phyloP scores from a whole-genome alignment of 139 green algal genomes.

The Picochlorum costavermella region DNA sequence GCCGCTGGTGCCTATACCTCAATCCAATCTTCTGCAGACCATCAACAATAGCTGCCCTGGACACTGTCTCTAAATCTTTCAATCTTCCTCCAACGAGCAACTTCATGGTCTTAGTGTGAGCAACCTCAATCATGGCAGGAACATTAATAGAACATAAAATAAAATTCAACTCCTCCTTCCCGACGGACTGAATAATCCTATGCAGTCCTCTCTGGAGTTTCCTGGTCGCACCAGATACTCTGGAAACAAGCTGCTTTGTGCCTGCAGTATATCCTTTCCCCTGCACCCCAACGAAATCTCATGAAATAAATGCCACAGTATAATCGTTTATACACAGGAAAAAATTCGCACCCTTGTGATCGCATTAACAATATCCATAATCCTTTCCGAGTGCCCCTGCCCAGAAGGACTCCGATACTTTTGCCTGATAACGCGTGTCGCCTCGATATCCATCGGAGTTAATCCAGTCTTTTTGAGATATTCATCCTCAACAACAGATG shows the following conservation, averaged over 20 bases:
- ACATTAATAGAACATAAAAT: constrained; percentile 39
- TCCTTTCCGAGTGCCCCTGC: constrained; percentile 34
- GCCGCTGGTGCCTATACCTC: constrained; percentile 31
- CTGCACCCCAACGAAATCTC: not conserved
- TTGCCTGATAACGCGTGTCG: constrained; percentile 7
- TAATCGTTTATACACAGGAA: not conserved
- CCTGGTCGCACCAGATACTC: constrained; percentile 17
- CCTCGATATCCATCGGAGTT: constrained; percentile 27
- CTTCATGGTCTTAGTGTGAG: constrained; percentile 19
- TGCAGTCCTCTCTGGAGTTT: constrained; percentile 22
- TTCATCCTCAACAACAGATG: constrained; percentile 38
- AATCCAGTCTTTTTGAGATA: constrained; percentile 27
- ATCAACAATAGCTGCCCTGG: constrained; percentile 42
- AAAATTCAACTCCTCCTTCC: constrained; percentile 39
- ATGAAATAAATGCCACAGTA: not conserved
- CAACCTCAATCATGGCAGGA: constrained; percentile 35
- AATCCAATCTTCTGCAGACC: constrained; percentile 50
- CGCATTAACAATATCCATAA: constrained; percentile 34
- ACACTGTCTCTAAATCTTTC: constrained; percentile 23
- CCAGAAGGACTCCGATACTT: constrained; percentile 31
- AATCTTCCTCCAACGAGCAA: constrained; percentile 25
- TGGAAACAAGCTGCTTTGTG: constrained; percentile 24
- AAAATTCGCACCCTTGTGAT: constrained; percentile 17
- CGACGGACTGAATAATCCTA: constrained; percentile 13
- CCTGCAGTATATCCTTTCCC: constrained; percentile 36